Evolutionary conservation across 1,284 basidiomycete genomes (phyloP).

Genomic region (Hypsizygus ulmarius): DNA sequence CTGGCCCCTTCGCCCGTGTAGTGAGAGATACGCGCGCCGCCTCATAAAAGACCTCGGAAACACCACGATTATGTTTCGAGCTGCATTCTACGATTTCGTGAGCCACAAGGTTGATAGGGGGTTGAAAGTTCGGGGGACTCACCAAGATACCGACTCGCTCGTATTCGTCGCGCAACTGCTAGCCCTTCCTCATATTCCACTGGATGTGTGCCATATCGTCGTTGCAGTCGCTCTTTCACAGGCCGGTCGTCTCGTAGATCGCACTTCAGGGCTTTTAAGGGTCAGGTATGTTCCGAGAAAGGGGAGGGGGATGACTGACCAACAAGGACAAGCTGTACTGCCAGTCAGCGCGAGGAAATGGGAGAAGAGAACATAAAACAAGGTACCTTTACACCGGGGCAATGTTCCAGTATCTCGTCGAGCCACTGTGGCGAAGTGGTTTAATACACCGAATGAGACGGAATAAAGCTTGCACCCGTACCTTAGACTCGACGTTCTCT

Average conservation of each 20-base stretch:
- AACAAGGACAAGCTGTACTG: constrained; percentile 73
- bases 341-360: constrained; percentile 8
- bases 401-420: constrained; percentile 85
- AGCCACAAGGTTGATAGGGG: constrained; percentile 3
- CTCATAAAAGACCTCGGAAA: constrained; percentile 89
- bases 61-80: constrained; percentile 93
- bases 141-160: constrained; percentile 91
- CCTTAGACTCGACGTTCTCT: constrained; percentile 92
- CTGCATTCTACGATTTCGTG: constrained; percentile 75
- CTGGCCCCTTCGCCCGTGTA: constrained; percentile 66
- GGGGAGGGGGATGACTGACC: constrained; percentile 51
- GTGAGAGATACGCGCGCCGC: constrained; percentile 81
- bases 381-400: constrained; percentile 88
- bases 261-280: constrained; percentile 80
- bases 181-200: constrained; percentile 91
- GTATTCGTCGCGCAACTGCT: constrained; percentile 83
- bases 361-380: constrained; percentile 8
- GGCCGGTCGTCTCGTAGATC: constrained; percentile 82
- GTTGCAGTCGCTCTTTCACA: constrained; percentile 65
- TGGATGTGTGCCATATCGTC: constrained; percentile 63
- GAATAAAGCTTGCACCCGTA: constrained; percentile 30
- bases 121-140: constrained; percentile 26
- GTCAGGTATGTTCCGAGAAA: constrained; percentile 5
- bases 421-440: constrained; percentile 61
- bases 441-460: constrained; percentile 5